These are phyloP conservation scores for Cladosporium cucumerinum DNA, from an alignment of 2,329 filamentous ascomycete species.

Conservation along the genomic window DNA sequence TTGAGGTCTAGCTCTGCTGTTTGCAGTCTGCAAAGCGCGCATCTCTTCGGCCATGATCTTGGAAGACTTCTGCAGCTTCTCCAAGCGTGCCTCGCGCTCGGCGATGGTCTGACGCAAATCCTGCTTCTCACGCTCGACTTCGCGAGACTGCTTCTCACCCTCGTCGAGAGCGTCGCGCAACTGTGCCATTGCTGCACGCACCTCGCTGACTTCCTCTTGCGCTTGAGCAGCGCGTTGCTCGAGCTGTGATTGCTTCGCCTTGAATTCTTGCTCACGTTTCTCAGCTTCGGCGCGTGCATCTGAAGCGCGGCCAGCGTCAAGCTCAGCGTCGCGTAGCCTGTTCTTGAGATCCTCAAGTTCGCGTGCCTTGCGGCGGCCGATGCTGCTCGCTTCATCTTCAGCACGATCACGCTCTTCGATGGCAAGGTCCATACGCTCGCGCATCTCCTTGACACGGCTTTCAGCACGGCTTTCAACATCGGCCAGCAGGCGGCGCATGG, in stretches of 20 bases:
- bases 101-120: slow-evolving; percentile 75
- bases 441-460: slow-evolving; percentile 79
- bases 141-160: slow-evolving; percentile 76
- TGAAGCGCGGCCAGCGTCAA: slow-evolving; percentile 65
- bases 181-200: slow-evolving; percentile 71
- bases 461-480: slow-evolving; percentile 85
- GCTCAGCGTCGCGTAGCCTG: slow-evolving; percentile 77
- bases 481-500: slow-evolving; percentile 82
- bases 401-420: slow-evolving; percentile 91
- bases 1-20: slow-evolving; percentile 33
- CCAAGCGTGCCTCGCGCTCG: slow-evolving; percentile 71
- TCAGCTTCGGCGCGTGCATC: slow-evolving; percentile 78
- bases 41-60: slow-evolving; percentile 60
- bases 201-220: slow-evolving; percentile 69
- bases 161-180: slow-evolving; percentile 79
- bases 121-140: slow-evolving; percentile 76
- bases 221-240: slow-evolving; percentile 68
- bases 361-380: slow-evolving; percentile 70
- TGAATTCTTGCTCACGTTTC: slow-evolving; percentile 69
- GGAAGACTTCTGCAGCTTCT: slow-evolving; percentile 71
- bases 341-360: slow-evolving; percentile 83
- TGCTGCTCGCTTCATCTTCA: slow-evolving; percentile 81
- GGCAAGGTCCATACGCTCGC: slow-evolving; percentile 79
- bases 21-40: slow-evolving; percentile 44
- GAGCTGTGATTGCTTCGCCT: slow-evolving; percentile 68